Percentiles rank a stretch among this genome's conserved stretches.
These are phyloP conservation scores for Biscutella auriculata DNA, from an alignment of 441 rosid species.

Conservation along the genomic window DNA sequence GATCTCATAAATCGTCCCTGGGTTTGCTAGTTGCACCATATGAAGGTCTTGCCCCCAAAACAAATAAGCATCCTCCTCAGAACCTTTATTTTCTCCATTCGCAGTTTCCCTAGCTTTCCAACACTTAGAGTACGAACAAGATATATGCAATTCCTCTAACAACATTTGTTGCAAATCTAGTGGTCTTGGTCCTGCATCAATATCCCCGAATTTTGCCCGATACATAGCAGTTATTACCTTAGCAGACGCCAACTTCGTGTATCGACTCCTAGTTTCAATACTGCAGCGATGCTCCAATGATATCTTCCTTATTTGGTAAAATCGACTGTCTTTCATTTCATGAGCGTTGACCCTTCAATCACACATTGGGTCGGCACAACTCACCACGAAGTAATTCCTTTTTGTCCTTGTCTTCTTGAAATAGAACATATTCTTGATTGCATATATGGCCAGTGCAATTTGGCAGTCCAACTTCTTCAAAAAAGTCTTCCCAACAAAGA, in stretches of 20 bases:
- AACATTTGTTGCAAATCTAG: neutral
- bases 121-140: neutral
- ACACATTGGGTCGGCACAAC: neutral
- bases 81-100: no score
- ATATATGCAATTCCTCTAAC: neutral
- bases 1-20: rapidly evolving
- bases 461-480: neutral
- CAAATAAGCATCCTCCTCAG: no score
- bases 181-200: rapidly evolving
- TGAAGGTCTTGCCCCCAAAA: neutral
- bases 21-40: neutral
- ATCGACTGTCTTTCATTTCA: neutral
- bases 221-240: neutral
- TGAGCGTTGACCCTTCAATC: neutral
- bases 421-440: neutral
- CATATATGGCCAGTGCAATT: neutral
- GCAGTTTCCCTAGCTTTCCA: neutral
- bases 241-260: neutral
- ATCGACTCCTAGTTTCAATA: neutral
- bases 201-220: neutral
- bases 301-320: neutral
- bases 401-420: neutral
- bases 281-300: neutral
- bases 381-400: neutral
- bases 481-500: neutral